Evolutionary conservation across 2,329 filamentous ascomycete genomes (phyloP).

Genomic region (Elsinoe australis): DNA sequence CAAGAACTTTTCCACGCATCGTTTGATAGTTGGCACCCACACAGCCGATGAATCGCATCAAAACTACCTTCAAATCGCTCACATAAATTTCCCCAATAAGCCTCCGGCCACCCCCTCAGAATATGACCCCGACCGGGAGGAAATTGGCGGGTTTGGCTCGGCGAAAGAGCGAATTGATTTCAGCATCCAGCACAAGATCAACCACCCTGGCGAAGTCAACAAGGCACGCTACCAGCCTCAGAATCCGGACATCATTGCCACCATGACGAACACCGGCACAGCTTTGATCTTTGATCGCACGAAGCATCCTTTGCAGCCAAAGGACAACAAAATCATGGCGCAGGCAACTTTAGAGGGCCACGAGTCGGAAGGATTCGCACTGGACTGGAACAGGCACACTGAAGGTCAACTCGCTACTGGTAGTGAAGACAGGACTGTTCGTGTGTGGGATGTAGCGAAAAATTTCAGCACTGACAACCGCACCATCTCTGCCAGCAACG

Average conservation of each 20-base stretch:
- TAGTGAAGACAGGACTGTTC: slow-evolving; percentile 85
- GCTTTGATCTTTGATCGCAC: slow-evolving; percentile 94
- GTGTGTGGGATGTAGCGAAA: slow-evolving; percentile 77
- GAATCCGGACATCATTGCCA: slow-evolving; percentile 93
- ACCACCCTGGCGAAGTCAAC: slow-evolving; percentile 95
- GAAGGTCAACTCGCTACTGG: slow-evolving; percentile 80
- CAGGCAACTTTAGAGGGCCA: slow-evolving; percentile 84
- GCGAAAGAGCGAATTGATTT: slow-evolving; percentile 73
- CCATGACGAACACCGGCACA: slow-evolving; percentile 76
- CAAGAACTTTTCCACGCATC: slow-evolving; percentile 80
- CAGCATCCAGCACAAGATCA: slow-evolving; percentile 89
- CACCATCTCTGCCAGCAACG: slow-evolving; percentile 61
- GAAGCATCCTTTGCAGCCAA: slow-evolving; percentile 75
- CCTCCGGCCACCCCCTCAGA: slow-evolving; percentile 65
- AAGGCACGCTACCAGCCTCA: slow-evolving; percentile 97
- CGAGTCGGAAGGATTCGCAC: slow-evolving; percentile 78
- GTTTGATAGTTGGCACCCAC: slow-evolving; percentile 87
- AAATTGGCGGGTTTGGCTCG: slow-evolving; percentile 87
- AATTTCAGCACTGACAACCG: slow-evolving; percentile 63
- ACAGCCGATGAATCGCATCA: slow-evolving; percentile 68
- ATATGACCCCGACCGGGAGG: slow-evolving; percentile 84
- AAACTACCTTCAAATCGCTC: slow-evolving; percentile 92
- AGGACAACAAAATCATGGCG: slow-evolving; percentile 57
- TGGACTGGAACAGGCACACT: slow-evolving; percentile 83
- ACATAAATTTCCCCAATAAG: slow-evolving; percentile 83